Percentiles rank a stretch among this genome's conserved stretches.
Evolutionary conservation across 345 rosid genomes (phyloP).

Genomic region (Cardamine chenopodiifolia): DNA sequence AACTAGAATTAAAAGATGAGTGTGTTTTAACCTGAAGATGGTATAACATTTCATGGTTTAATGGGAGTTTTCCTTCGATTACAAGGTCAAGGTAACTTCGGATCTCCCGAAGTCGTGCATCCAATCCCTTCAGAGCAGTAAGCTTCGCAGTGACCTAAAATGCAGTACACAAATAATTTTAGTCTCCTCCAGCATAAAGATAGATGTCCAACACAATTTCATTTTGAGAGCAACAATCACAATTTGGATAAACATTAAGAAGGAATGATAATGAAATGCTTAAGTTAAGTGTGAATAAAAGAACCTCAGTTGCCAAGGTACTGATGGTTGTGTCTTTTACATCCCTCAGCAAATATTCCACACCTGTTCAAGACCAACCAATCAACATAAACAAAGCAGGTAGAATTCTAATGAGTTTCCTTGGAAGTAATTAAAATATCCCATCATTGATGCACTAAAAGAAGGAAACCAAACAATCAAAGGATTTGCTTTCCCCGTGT

Average conservation of each 20-base stretch:
- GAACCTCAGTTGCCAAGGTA: conserved; percentile 56
- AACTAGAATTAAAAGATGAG: neutral
- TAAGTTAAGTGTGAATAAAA: conserved; percentile 2
- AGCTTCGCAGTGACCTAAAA: conserved; percentile 72
- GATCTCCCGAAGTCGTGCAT: conserved; percentile 71
- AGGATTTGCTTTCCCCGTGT: neutral
- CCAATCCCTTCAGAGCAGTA: conserved; percentile 78
- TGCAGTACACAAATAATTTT: conserved; percentile 4
- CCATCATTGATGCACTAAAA: conserved; percentile 9
- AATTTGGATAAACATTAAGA: neutral
- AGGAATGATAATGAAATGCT: neutral
- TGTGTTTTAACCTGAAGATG: conserved; percentile 66
- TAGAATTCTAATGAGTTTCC: neutral
- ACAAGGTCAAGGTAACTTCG: conserved; percentile 75
- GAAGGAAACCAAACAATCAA: neutral
- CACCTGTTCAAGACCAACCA: conserved; percentile 49
- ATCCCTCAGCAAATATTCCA: conserved; percentile 47
- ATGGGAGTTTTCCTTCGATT: conserved; percentile 68
- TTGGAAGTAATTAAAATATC: neutral
- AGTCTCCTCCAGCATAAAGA: conserved; percentile 18
- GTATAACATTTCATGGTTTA: conserved; percentile 77
- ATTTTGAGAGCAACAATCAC: neutral
- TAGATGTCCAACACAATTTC: neutral
- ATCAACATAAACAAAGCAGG: neutral
- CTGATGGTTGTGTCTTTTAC: conserved; percentile 47